phyloP scores from a whole-genome alignment of 176 grass and related monocot species.

The Carex kokanica region DNA sequence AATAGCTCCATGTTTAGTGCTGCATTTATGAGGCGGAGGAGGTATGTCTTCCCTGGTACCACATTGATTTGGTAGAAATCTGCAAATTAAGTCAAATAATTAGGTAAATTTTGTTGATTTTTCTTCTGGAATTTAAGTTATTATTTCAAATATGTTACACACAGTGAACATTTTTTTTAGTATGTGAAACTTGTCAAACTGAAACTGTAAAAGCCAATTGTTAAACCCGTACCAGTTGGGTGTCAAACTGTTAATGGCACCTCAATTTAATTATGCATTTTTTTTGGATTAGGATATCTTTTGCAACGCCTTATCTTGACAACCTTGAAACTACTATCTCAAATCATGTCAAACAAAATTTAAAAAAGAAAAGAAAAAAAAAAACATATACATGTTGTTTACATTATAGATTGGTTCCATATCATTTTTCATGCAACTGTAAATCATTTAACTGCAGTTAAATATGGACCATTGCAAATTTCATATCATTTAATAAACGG shows the following conservation, averaged over 20 bases:
- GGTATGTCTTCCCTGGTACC: slow-evolving; percentile 43
- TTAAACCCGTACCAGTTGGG: not conserved
- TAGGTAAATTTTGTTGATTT: not conserved
- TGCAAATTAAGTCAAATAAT: slow-evolving; percentile 12
- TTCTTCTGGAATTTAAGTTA: not conserved
- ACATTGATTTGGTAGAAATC: slow-evolving; percentile 36
- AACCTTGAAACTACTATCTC: too few species aligned
- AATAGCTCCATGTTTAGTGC: slow-evolving; percentile 47
- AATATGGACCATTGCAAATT: too few species aligned
- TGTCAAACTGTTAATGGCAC: not conserved
- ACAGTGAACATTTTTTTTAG: not conserved
- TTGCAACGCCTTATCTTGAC: too few species aligned
- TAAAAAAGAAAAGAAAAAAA: too few species aligned
- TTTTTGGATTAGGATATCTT: too few species aligned
- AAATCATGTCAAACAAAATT: too few species aligned
- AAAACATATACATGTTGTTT: too few species aligned
- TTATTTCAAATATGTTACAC: not conserved
- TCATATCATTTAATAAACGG: too few species aligned
- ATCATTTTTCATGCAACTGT: too few species aligned
- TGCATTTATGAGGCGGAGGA: slow-evolving; percentile 48
- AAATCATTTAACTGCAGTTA: too few species aligned
- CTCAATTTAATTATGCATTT: not conserved
- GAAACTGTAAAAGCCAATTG: not conserved
- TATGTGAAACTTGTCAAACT: not conserved
- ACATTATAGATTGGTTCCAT: too few species aligned